Evolutionary conservation across 1,284 basidiomycete genomes (phyloP).

Genomic region (Cryptococcus sp.): DNA sequence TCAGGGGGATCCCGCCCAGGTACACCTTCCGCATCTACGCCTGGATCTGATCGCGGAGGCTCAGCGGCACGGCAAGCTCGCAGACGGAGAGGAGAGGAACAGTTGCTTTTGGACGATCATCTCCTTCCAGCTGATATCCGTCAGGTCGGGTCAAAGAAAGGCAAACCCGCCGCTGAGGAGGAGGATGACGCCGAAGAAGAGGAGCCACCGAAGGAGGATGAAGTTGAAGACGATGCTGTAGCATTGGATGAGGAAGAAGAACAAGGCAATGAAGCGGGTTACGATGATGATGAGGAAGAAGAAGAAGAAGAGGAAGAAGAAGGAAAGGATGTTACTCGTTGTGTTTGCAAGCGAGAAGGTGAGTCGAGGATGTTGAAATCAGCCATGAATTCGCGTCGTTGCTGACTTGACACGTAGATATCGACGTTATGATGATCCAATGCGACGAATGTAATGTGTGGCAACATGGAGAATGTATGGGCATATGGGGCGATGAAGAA

Average conservation of each 20-base stretch:
- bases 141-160: conserved; percentile 17
- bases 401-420: conserved; percentile 55
- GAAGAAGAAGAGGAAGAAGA: conserved; percentile 60
- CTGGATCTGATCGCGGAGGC: conserved; percentile 14
- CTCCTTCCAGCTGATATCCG: conserved; percentile 42
- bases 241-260: conserved; percentile 17
- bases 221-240: neutral
- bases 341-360: conserved; percentile 89
- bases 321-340: conserved; percentile 80
- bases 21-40: conserved; percentile 16
- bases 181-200: conserved; percentile 15
- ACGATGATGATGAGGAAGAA: conserved; percentile 60
- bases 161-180: conserved; percentile 5
- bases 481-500: conserved; percentile 80
- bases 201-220: neutral
- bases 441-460: conserved; percentile 97
- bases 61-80: conserved; percentile 20
- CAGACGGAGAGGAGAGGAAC: conserved; percentile 44
- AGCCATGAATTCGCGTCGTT: too few species aligned
- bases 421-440: conserved; percentile 89
- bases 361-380: conserved; percentile 36
- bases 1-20: conserved; percentile 6
- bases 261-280: conserved; percentile 16
- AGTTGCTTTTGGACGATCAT: conserved; percentile 45
- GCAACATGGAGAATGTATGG: conserved; percentile 98